Percentiles rank a stretch among this genome's conserved stretches.
Conservation (phyloP, 129 eudicot species). For the Mikania micrantha region DNA sequence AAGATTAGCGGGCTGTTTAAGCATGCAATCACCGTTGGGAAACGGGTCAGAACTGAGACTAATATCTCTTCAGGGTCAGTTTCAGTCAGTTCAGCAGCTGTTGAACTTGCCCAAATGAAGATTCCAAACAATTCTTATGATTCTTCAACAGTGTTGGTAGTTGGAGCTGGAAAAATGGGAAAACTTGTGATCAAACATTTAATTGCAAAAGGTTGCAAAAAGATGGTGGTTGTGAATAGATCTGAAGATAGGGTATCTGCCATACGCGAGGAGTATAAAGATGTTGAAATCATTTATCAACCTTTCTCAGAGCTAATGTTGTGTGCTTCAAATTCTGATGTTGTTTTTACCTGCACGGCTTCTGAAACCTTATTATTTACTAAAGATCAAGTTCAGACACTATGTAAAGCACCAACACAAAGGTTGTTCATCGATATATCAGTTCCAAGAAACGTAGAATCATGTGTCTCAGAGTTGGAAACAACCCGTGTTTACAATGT, state of each 20-base stretch:
- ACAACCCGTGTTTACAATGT: constrained; percentile 56
- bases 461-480: constrained; percentile 53
- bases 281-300: constrained; percentile 53
- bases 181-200: constrained; percentile 81
- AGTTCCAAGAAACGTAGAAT: constrained; percentile 76
- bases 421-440: constrained; percentile 69
- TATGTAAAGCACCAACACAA: constrained; percentile 24
- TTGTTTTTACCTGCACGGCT: constrained; percentile 69
- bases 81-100: constrained; percentile 91
- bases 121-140: constrained; percentile 44
- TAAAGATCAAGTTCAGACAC: constrained; percentile 46
- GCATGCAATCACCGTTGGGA: constrained; percentile 75
- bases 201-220: constrained; percentile 68
- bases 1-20: constrained; percentile 73
- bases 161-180: constrained; percentile 94
- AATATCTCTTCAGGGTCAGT: constrained; percentile 75
- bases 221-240: constrained; percentile 66
- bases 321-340: constrained; percentile 59
- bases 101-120: constrained; percentile 73
- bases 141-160: constrained; percentile 52
- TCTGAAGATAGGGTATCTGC: constrained; percentile 61
- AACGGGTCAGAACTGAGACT: constrained; percentile 75
- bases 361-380: constrained; percentile 51
- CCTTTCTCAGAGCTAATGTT: constrained; percentile 44
- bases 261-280: constrained; percentile 46